Conservation (phyloP, 805 yeast species). For the Pichia cephalocereana region DNA sequence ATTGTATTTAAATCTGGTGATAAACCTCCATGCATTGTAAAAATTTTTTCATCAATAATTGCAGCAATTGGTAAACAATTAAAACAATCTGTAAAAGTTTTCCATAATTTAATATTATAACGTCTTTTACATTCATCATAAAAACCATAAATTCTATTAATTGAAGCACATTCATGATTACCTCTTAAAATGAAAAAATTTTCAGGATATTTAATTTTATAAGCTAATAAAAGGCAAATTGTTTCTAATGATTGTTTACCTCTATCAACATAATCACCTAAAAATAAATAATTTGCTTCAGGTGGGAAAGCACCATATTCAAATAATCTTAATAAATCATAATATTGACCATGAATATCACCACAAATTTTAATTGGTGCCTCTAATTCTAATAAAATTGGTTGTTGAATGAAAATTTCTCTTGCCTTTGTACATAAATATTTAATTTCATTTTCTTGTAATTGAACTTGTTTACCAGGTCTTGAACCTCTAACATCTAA, state of each 20-base stretch:
- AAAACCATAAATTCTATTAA: constrained; percentile 95
- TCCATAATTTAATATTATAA: constrained; percentile 97
- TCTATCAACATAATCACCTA: constrained; percentile 98
- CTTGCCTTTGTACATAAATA: constrained; percentile 95
- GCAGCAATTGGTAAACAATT: constrained; percentile 98
- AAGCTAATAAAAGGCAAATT: constrained; percentile 85
- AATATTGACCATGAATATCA: constrained; percentile 97
- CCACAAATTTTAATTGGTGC: constrained; percentile 98
- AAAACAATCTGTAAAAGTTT: constrained; percentile 96
- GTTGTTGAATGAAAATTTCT: constrained; percentile 96
- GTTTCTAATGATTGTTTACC: constrained; percentile 97
- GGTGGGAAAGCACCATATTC: constrained; percentile 99
- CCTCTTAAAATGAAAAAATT: constrained; percentile 95
- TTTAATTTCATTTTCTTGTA: constrained; percentile 90
- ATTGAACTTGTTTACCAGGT: constrained; percentile 94
- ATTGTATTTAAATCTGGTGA: constrained; percentile 95
- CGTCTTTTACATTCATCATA: constrained; percentile 98
- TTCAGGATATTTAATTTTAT: constrained; percentile 97
- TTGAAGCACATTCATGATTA: constrained; percentile 97
- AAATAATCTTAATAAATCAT: constrained; percentile 87
- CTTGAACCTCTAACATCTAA: constrained; percentile 96
- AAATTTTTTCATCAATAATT: constrained; percentile 93
- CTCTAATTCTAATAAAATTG: constrained; percentile 87
- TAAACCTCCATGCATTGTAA: constrained; percentile 98
- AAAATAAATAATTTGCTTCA: constrained; percentile 89